phyloP scores from a whole-genome alignment of 2,329 filamentous ascomycete genomes.

The Hypoxylon rubiginosum region DNA sequence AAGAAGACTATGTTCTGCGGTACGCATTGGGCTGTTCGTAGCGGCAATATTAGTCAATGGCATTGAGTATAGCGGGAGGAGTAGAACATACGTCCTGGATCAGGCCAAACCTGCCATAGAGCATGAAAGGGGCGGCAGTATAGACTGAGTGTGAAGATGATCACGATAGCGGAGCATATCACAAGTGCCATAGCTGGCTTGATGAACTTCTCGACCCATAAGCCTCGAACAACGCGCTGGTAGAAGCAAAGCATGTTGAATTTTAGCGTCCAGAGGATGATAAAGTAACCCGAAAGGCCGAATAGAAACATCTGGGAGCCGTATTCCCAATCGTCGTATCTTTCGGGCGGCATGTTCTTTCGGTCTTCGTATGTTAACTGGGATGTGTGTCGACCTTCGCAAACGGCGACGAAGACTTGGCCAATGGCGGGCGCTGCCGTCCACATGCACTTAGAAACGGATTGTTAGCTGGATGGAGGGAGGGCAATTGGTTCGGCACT shows the following conservation, averaged over 20 bases:
- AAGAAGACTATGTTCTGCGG: conserved; percentile 27
- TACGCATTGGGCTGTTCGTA: conserved; percentile 29
- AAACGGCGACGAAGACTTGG: conserved; percentile 46
- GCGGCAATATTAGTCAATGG: background rate
- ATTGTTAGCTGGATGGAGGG: background rate
- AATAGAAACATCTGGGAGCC: conserved; percentile 55
- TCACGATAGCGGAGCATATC: conserved; percentile 42
- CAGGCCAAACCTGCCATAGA: conserved; percentile 55
- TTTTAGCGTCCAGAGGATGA: conserved; percentile 57
- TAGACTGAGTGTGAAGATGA: conserved; percentile 47
- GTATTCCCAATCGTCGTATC: conserved; percentile 48
- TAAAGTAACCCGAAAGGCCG: conserved; percentile 53
- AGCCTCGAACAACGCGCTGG: conserved; percentile 52
- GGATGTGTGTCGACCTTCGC: conserved; percentile 50
- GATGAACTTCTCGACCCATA: conserved; percentile 56
- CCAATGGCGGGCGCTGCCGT: conserved; percentile 22
- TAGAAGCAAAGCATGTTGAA: conserved; percentile 59
- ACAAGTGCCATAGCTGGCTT: conserved; percentile 53
- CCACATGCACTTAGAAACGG: conserved; percentile 18
- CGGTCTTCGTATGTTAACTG: conserved; percentile 51
- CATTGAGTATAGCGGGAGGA: background rate
- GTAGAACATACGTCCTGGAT: conserved; percentile 54
- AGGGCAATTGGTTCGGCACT: conserved; percentile 45
- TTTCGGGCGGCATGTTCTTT: conserved; percentile 47
- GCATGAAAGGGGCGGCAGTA: conserved; percentile 53